Percentiles rank a stretch among this genome's conserved stretches.
phyloP scores from a whole-genome alignment of 2,329 filamentous ascomycete genomes.

The Eutypella sp. region DNA sequence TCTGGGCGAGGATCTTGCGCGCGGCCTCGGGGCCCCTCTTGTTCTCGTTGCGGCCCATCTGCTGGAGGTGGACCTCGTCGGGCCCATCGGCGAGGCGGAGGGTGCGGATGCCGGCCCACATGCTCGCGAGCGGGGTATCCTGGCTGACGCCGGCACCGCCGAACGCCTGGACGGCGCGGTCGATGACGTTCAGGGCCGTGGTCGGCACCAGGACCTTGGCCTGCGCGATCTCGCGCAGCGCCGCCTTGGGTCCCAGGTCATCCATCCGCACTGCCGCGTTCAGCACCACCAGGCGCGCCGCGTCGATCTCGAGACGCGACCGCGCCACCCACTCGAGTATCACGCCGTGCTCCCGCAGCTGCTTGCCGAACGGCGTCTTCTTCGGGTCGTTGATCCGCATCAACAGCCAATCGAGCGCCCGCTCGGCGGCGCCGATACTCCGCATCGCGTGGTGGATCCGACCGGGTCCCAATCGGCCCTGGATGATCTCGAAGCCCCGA shows the following conservation, averaged over 20 bases:
- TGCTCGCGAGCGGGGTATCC: constrained; percentile 83
- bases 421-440: constrained; percentile 83
- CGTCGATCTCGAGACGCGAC: constrained; percentile 89
- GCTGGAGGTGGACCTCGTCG: constrained; percentile 87
- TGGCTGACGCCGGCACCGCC: constrained; percentile 88
- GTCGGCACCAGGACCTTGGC: constrained; percentile 89
- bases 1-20: constrained; percentile 59
- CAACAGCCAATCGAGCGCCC: constrained; percentile 90
- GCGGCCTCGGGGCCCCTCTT: constrained; percentile 58
- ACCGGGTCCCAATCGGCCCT: constrained; percentile 90
- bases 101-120: constrained; percentile 78
- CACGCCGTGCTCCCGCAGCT: constrained; percentile 82
- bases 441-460: constrained; percentile 99
- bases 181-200: constrained; percentile 80
- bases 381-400: constrained; percentile 86
- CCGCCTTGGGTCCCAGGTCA: constrained; percentile 78
- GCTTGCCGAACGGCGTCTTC: constrained; percentile 89
- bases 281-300: constrained; percentile 81
- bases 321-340: constrained; percentile 93
- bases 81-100: constrained; percentile 87
- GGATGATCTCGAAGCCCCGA: constrained; percentile 95
- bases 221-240: constrained; percentile 88
- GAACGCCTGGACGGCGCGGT: constrained; percentile 89
- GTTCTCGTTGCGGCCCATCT: constrained; percentile 78
- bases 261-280: constrained; percentile 97